Conservation (phyloP, 805 yeast species). For the Isabelozyma gotoi region DNA sequence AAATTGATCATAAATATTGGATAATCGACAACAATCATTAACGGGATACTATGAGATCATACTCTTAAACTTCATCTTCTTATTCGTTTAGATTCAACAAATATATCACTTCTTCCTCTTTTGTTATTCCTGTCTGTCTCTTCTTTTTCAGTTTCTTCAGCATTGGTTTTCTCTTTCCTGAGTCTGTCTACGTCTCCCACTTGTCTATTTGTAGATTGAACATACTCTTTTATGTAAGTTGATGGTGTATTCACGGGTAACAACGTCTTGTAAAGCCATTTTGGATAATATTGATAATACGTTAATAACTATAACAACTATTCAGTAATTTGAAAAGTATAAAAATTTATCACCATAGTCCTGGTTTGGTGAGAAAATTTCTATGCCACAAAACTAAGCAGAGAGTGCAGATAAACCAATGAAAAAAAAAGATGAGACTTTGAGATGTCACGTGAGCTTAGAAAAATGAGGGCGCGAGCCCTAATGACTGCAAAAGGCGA, state of each 20-base stretch:
- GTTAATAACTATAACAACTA: neutral
- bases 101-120: no score
- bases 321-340: neutral
- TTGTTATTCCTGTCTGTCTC: neutral
- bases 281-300: constrained; percentile 28
- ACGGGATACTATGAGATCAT: no score
- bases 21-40: no score
- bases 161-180: neutral
- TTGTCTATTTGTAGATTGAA: constrained; percentile 16
- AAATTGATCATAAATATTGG: no score
- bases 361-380: neutral
- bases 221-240: constrained; percentile 99
- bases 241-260: constrained; percentile 99
- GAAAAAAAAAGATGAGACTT: neutral
- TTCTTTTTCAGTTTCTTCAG: neutral
- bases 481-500: neutral
- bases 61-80: no score
- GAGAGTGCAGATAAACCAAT: neutral
- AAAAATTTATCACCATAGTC: neutral
- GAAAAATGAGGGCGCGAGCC: neutral
- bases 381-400: neutral
- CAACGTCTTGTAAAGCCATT: constrained; percentile 96
- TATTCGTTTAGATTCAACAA: no score
- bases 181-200: neutral
- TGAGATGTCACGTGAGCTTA: neutral